Base-by-base conservation (phyloP, 2,329 filamentous ascomycete genomes). In the Curvularia lunata region DNA sequence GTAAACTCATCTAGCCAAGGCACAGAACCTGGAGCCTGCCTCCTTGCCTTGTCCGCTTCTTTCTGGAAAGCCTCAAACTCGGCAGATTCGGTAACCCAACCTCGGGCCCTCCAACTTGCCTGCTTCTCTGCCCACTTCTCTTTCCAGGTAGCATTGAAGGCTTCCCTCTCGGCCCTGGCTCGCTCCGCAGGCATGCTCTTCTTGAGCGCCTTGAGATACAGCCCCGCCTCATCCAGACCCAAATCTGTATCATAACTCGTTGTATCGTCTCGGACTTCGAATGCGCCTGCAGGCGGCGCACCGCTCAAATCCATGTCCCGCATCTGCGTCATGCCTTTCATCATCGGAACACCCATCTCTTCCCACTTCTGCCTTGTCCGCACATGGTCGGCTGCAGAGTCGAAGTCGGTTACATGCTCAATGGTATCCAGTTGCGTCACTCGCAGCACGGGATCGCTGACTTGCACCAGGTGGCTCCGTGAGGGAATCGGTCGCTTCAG, bases 381-480 rank as follows among this genome's bases (percentile, higher is more conserved):
- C 50, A 88, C 85, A 77, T 96, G 91, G 75, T 97, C 91, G 55
- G 88, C 85, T 0, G 92, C 90, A 37, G 91, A 92, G 62, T 87
- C 84, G 77, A 92, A 98, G 72, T 97, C 92, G 72, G 93, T 97
- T 66, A 97, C 84, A 75, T 92, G 90, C 78, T 97, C 92, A 67
- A 88, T 85, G 2, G 91, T 91, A 80, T 98, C 94, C 63, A 96
- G 84, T 59, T 89, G 85, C 69, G 87, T 88, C 66, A 98, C 80
- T 63, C 91, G 86, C 52, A 97, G 85, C 48, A 91, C 82, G 9
- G 92, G 91, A n/a, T 87, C 88, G 43, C 78, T 80, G 6, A 87
- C 87, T 52, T 86, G 86, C 19, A 87, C 85, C 5, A 91, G 93
- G 8, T 57, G 65, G 3, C 89, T 88, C 74, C 89, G 89, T 8